Evolutionary conservation across 805 yeast genomes (phyloP), one percentile per base, ranked within the genome.

Genomic region (Kazachstania africana): DNA sequence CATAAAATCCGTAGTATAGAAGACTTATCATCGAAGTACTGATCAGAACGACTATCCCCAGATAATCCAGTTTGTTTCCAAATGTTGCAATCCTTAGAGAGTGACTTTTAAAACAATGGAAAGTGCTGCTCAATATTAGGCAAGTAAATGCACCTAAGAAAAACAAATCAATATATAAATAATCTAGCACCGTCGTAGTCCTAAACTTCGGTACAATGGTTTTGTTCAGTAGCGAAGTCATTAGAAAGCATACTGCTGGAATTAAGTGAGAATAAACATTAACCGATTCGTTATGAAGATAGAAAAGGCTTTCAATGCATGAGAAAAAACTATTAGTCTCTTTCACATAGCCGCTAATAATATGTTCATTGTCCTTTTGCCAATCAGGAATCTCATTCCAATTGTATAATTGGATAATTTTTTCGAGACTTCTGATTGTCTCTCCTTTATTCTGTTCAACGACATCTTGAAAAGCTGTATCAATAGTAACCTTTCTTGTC

Each of bases 321-420:
- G 48, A 55, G 22, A 31, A 31, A 37, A 55, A 66, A 30, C 77
- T 69, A 23, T 51, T 44, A 1, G 80, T 70, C 33, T 69, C 72
- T 19, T 57, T 62, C 13, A 79, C 76, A 45, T 79, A 79, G 5
- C 83, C 82, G 1, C 71, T 57, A 18, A 60, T 45, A 24, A 79
- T 78, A 45, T 53, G 75, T 40, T 72, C 78, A 47, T 79, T 79
- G 44, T 79, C 88, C 36, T 66, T 63, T 45, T 78, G 85, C 91
- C 91, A 79, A 6, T 60, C 68, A 14, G 77, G 81, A 10, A 80
- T 51, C 40, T 78, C 78, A 39, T 74, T 41, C 50, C 50, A 55
- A 4, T 43, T 37, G 24, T 40, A 47, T 2, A 50, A 29, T 24
- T 36, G n/a, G n/a, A n/a, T n/a, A n/a, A n/a, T n/a, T n/a, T n/a